Base-by-base conservation (phyloP, 495 filamentous ascomycete genomes). In the Aspergillus indologenus region DNA sequence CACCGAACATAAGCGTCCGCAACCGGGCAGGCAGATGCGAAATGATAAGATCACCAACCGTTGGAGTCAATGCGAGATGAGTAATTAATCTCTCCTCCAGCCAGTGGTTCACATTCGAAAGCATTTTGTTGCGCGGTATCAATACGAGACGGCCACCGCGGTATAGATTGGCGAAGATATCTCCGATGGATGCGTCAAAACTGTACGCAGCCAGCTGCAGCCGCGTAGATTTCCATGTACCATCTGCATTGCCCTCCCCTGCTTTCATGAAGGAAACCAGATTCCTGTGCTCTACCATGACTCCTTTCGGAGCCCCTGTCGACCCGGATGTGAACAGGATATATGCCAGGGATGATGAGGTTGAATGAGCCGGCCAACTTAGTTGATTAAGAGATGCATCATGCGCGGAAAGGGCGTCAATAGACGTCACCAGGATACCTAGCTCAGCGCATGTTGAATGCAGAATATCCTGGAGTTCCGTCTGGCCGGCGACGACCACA, bases 271-370 rank as follows among this genome's bases (percentile, higher is more conserved):
- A 56, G 4, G 54, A 56, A 6, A 18, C 19, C 44, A 56, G 54
- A 21, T 46, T 56, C 15, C 54, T 43, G n/a, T 56, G 54, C 23
- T 56, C 54, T n/a, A 56, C 54, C 54, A 56, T 56, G 23, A 56
- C 54, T 11, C 54, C 54, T 23, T 56, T 56, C 1, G 54, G 54
- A 1, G 22, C 40, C 0, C 54, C 54, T 14, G 54, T 56, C 8
- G 54, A 56, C 3, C 54, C 54, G 9, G 54, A 56, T 11, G 54
- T 56, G 21, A 56, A 56, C 34, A 56, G 22, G n/a, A 56, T 45
- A 26, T 56, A 56, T 21, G 54, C 54, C 18, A 47, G 22, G 3
- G 45, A 47, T 6, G 19, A n/a, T 21, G 22, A 20, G 3, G 45
- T 1, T 5, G 48, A 26, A 2, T n/a, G n/a, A n/a, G n/a, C n/a